A percentile compares a stretch with the other conserved stretches of the same genome.
These are phyloP conservation scores for Pseudopyricularia cyperi DNA, from an alignment of 2,329 filamentous ascomycete species.

Conservation along the genomic window DNA sequence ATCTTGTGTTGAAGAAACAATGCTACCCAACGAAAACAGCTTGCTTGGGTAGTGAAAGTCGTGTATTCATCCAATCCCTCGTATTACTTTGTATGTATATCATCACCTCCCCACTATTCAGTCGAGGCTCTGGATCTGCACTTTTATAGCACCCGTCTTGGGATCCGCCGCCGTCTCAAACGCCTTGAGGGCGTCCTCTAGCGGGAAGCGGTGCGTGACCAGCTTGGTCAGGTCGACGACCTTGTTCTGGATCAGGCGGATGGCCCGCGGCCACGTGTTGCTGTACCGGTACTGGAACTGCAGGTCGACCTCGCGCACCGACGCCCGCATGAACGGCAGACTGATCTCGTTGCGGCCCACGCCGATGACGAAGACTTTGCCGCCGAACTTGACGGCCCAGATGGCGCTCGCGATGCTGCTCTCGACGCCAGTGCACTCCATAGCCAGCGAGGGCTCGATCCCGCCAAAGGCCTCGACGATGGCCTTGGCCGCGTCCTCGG, in stretches of 20 bases:
- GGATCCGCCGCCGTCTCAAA: slow-evolving; percentile 82
- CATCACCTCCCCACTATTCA: slow-evolving; percentile 13
- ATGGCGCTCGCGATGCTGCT: slow-evolving; percentile 76
- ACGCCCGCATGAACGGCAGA: slow-evolving; percentile 89
- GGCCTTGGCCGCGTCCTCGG: slow-evolving; percentile 57
- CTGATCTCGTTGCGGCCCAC: slow-evolving; percentile 93
- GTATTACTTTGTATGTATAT: background rate
- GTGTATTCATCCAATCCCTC: background rate
- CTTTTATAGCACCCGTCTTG: slow-evolving; percentile 93
- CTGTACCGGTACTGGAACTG: slow-evolving; percentile 95
- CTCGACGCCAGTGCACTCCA: slow-evolving; percentile 95
- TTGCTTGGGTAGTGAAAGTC: background rate
- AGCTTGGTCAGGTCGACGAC: slow-evolving; percentile 70
- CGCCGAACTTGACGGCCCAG: slow-evolving; percentile 85
- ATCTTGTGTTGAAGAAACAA: too few species aligned
- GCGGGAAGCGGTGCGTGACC: slow-evolving; percentile 74
- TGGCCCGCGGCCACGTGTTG: slow-evolving; percentile 93
- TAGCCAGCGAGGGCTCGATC: slow-evolving; percentile 64
- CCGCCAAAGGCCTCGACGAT: slow-evolving; percentile 49
- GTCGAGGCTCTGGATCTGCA: slow-evolving; percentile 71
- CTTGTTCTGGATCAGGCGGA: slow-evolving; percentile 72
- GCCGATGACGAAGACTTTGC: slow-evolving; percentile 93
- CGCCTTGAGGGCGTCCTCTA: slow-evolving; percentile 80
- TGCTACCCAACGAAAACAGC: too few species aligned
- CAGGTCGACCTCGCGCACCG: slow-evolving; percentile 82